A percentile compares a stretch with the other conserved stretches of the same genome.
Evolutionary conservation across 345 rosid species (phyloP).

Genomic region (Brassica nigra): DNA sequence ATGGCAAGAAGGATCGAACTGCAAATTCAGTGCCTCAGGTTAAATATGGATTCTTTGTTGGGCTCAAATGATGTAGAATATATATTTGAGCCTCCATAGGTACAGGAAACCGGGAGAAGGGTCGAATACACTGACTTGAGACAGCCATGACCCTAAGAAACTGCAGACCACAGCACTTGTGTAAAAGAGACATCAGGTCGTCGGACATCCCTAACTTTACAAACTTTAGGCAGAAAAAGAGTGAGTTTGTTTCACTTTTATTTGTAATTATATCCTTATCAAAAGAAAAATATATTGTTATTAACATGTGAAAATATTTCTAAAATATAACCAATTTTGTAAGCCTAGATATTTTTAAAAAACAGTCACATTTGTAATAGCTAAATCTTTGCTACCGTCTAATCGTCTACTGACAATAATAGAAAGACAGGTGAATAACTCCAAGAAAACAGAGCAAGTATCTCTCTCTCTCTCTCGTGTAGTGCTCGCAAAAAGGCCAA

Average conservation of each 20-base stretch:
- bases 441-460: constrained; percentile 9
- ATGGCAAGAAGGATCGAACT: background rate
- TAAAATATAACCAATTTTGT: background rate
- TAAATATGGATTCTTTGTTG: background rate
- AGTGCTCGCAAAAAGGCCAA: constrained; percentile 14
- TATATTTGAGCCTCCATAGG: background rate
- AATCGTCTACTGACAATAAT: background rate
- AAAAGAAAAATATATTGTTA: too few species aligned
- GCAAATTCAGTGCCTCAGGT: background rate
- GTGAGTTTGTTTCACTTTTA: too few species aligned
- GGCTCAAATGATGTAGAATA: background rate
- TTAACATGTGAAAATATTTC: background rate
- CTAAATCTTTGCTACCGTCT: background rate
- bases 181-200: background rate
- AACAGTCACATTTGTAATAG: background rate
- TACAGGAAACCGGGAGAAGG: background rate
- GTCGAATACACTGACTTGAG: background rate
- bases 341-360: background rate
- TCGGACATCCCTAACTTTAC: background rate
- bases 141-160: too few species aligned
- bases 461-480: background rate
- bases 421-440: constrained; percentile 13
- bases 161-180: background rate
- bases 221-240: background rate
- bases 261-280: too few species aligned